phyloP scores from a whole-genome alignment of 2,329 filamentous ascomycete genomes.

The Bipolaris bicolor region DNA sequence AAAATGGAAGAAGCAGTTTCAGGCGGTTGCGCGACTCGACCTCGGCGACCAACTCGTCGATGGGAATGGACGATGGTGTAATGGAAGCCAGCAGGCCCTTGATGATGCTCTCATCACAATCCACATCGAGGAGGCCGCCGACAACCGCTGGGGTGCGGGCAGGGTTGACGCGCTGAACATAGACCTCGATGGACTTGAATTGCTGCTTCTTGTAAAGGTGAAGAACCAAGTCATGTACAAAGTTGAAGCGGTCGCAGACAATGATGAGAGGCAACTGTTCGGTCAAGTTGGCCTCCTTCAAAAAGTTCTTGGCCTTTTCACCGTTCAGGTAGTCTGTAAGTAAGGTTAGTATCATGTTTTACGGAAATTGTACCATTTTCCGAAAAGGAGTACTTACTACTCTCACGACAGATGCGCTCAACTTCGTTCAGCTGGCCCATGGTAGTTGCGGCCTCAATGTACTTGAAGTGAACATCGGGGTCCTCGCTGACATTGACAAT shows the following conservation, averaged over 20 bases:
- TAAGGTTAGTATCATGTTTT: conserved; percentile 1
- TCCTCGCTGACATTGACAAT: conserved; percentile 98
- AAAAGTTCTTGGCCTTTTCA: conserved; percentile 98
- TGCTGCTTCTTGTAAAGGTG: conserved; percentile 99
- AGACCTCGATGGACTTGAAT: conserved; percentile 98
- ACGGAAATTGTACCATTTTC: neutral
- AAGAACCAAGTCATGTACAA: conserved; percentile 93
- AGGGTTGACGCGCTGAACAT: conserved; percentile 96
- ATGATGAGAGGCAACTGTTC: conserved; percentile 97
- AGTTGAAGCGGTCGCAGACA: conserved; percentile 99
- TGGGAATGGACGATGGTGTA: conserved; percentile 82
- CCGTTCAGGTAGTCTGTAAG: conserved; percentile 73
- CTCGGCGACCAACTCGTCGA: conserved; percentile 90
- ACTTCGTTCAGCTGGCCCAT: conserved; percentile 96
- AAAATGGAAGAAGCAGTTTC: conserved; percentile 93
- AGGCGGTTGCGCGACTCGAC: conserved; percentile 96
- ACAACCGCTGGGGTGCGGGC: conserved; percentile 88
- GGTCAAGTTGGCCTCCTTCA: conserved; percentile 90
- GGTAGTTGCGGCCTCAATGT: conserved; percentile 94
- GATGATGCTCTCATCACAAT: conserved; percentile 96
- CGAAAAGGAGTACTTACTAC: conserved; percentile 53
- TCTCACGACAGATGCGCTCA: conserved; percentile 95
- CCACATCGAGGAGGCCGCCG: conserved; percentile 91
- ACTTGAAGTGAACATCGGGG: conserved; percentile 97
- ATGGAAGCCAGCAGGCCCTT: conserved; percentile 88